Evolutionary conservation across 148 eudicot species (phyloP).

Genomic region (Chenopodium berlandieri): DNA sequence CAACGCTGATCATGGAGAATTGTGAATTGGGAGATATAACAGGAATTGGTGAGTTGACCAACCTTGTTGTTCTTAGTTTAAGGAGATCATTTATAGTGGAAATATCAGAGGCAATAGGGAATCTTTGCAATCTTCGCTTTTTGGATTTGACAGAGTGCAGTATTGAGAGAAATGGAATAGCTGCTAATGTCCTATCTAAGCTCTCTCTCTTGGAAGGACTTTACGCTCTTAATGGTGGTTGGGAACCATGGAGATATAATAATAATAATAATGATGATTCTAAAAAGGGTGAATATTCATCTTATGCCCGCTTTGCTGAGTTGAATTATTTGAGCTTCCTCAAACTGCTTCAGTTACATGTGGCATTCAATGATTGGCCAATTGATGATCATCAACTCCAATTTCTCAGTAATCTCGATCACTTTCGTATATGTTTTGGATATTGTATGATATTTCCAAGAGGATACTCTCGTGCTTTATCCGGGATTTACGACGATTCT

Average conservation of each 20-base stretch:
- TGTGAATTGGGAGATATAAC: constrained; percentile 17
- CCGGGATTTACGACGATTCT: no score
- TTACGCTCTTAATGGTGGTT: neutral
- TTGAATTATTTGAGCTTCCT: constrained; percentile 1
- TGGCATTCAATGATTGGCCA: neutral
- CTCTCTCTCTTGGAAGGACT: constrained; percentile 16
- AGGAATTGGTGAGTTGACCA: neutral
- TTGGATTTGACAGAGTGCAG: constrained; percentile 2
- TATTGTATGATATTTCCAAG: no score
- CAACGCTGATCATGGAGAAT: neutral
- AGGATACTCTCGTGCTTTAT: neutral
- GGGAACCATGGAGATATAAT: neutral
- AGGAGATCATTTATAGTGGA: neutral
- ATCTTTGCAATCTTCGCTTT: constrained; percentile 2
- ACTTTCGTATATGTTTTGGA: neutral
- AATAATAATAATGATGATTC: neutral
- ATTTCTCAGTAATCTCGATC: neutral
- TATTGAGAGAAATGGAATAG: no score
- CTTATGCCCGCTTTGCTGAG: neutral
- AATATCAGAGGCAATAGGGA: neutral
- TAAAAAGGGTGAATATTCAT: neutral
- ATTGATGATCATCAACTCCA: neutral
- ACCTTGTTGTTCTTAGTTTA: constrained; percentile 15
- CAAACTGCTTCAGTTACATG: constrained; percentile 3
- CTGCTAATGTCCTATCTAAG: neutral